These are phyloP conservation scores for Chalciporus pseudorubinellus DNA, from an alignment of 768 basidiomycete genomes.

Conservation along the genomic window DNA sequence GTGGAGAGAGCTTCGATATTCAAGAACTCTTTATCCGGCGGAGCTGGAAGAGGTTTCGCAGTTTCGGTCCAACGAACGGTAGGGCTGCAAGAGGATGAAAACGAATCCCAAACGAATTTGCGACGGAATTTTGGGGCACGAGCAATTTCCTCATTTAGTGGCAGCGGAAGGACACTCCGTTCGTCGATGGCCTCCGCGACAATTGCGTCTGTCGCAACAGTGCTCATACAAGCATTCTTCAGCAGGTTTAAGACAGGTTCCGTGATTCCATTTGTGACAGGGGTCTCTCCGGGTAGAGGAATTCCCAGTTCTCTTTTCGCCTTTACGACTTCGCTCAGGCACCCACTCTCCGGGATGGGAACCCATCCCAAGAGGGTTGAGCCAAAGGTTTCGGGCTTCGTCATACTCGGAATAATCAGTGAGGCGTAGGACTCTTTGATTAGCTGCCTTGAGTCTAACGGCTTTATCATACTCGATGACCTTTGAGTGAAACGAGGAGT, in stretches of 20 bases:
- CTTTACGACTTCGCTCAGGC: too few relatives aligned
- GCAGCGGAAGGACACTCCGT: background rate
- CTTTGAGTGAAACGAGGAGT: constrained; percentile 1
- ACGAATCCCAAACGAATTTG: background rate
- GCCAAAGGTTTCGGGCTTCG: background rate
- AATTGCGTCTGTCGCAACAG: background rate
- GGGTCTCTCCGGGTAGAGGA: background rate
- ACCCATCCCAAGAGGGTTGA: constrained; percentile 6
- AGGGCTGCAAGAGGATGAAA: too few relatives aligned
- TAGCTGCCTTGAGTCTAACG: constrained; percentile 21
- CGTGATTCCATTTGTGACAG: constrained; percentile 6
- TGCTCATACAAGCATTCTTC: background rate
- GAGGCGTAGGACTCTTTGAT: constrained; percentile 4
- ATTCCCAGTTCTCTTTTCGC: background rate
- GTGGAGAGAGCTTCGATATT: constrained; percentile 22
- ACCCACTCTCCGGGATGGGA: background rate
- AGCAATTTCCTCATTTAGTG: background rate
- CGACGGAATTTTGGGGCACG: background rate
- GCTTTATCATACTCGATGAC: constrained; percentile 35
- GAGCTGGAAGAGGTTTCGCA: background rate
- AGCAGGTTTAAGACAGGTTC: background rate
- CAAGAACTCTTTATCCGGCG: constrained; percentile 1
- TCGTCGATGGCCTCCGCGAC: background rate
- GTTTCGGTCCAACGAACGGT: background rate
- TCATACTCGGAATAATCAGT: background rate